Conservation (phyloP, 805 yeast genomes). For the Sungouiella thailandica region DNA sequence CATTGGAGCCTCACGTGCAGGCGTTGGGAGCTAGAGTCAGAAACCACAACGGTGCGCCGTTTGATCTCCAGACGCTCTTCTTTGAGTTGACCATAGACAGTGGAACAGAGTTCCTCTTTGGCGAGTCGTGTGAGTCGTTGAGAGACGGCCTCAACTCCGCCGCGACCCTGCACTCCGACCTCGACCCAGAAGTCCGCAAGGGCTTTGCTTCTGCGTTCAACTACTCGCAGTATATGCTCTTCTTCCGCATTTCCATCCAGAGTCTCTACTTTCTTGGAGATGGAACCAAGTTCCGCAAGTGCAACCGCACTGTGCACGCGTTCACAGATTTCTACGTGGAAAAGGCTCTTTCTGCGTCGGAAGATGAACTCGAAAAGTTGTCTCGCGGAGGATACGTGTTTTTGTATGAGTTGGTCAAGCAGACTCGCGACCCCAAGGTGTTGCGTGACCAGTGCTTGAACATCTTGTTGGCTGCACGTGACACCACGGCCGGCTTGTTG, state of each 20-base stretch:
- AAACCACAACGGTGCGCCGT: constrained; percentile 4
- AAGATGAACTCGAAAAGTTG: constrained; percentile 24
- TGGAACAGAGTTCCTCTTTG: constrained; percentile 15
- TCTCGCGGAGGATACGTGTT: constrained; percentile 40
- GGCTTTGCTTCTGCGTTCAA: constrained; percentile 13
- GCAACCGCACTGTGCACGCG: constrained; percentile 11
- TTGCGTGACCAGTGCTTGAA: constrained; percentile 49
- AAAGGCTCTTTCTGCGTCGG: constrained; percentile 29
- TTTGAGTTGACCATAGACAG: constrained; percentile 15
- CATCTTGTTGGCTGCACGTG: constrained; percentile 50
- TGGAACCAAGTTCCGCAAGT: constrained; percentile 7
- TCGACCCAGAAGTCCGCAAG: constrained; percentile 8
- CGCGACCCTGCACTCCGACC: no score
- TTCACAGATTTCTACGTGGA: constrained; percentile 31
- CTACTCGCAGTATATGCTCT: constrained; percentile 10
- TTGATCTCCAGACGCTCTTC: constrained; percentile 14
- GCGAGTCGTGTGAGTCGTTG: constrained; percentile 14
- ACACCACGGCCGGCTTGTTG: constrained; percentile 49
- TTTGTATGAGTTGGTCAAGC: constrained; percentile 44
- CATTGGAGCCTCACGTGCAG: constrained; percentile 22
- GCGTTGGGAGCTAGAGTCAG: constrained; percentile 14
- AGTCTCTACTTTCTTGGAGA: constrained; percentile 10
- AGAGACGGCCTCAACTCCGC: constrained; percentile 5
- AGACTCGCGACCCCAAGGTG: constrained; percentile 42
- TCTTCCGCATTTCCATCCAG: constrained; percentile 9